Base-by-base conservation (phyloP, 2,329 filamentous ascomycete genomes). In the Ascochyta pisi region DNA sequence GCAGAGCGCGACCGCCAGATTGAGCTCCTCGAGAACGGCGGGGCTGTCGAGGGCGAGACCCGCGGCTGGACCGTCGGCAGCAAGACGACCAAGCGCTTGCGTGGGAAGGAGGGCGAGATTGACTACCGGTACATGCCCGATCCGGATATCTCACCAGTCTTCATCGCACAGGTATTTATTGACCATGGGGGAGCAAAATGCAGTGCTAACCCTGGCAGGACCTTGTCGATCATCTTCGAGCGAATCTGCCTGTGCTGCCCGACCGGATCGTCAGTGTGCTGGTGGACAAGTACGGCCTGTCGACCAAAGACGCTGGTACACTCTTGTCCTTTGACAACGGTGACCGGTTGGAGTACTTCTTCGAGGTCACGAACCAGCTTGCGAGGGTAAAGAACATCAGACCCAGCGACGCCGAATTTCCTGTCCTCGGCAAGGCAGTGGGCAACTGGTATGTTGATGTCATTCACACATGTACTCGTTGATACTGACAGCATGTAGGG, bases 41-140 rank as follows among this genome's bases (percentile, higher is more conserved):
- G 90, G 1, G 77, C 79, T 0, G 84, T 97, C 45, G 84, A 87
- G 62, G 91, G 93, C 40, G 95, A 99, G 78, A 99, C 95, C 7
- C 85, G 95, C 54, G 94, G 95, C 6, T 99, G 93, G 92, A 90
- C 91, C 1, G 83, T 96, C 23, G 92, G 92, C 2, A 89, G 87
- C 60, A 92, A 86, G 4, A 89, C 92, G 72, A 98, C 95, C 3
- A 87, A 86, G 55, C 84, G 89, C 37, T 79, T 99, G 39, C 85
- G 95, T 67, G 92, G 92, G 24, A 99, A 99, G 75, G 95, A 98
- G 75, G 95, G 95, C 43, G 94, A 96, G 71, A 92, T 98, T 6
- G 95, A 99, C 75, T 99, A 99, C 76, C 84, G 95, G 38, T 99
- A 99, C 73, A 98, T 99, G 94, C 94, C 95, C 0, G 95, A 99